Evolutionary conservation across 225 moss, liverwort and hornwort species (phyloP).

Genomic region (Rhytidiadelphus loreus): DNA sequence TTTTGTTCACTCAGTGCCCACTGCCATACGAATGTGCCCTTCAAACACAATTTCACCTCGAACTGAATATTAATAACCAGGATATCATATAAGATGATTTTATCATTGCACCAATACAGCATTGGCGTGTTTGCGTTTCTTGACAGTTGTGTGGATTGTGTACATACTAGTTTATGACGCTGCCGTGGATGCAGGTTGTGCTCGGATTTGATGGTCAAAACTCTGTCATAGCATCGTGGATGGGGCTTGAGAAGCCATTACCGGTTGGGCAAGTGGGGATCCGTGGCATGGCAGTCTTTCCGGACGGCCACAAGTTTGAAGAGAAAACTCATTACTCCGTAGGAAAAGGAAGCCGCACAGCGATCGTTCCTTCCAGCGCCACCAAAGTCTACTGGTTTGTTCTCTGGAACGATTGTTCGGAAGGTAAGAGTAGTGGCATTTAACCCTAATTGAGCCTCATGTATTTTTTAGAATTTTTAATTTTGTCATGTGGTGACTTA

Average conservation of each 20-base stretch:
- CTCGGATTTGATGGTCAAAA: conserved; percentile 72
- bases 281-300: conserved; percentile 49
- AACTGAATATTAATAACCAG: background rate
- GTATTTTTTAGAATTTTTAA: too few relatives aligned
- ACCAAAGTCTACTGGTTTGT: conserved; percentile 62
- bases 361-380: conserved; percentile 20
- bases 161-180: background rate
- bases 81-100: background rate
- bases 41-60: background rate
- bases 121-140: background rate
- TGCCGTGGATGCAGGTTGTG: conserved; percentile 12
- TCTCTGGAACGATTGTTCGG: conserved; percentile 11
- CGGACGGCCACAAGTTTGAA: conserved; percentile 37
- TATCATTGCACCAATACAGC: background rate
- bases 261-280: conserved; percentile 44
- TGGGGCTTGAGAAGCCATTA: conserved; percentile 39
- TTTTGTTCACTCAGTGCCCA: background rate
- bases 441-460: background rate
- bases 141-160: background rate
- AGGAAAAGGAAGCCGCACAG: conserved; percentile 36
- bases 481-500: background rate
- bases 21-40: background rate
- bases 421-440: conserved; percentile 16
- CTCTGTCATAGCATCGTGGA: conserved; percentile 43
- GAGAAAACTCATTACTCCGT: background rate